Conservation (phyloP, 768 basidiomycete species). For the Mrakia frigida region DNA sequence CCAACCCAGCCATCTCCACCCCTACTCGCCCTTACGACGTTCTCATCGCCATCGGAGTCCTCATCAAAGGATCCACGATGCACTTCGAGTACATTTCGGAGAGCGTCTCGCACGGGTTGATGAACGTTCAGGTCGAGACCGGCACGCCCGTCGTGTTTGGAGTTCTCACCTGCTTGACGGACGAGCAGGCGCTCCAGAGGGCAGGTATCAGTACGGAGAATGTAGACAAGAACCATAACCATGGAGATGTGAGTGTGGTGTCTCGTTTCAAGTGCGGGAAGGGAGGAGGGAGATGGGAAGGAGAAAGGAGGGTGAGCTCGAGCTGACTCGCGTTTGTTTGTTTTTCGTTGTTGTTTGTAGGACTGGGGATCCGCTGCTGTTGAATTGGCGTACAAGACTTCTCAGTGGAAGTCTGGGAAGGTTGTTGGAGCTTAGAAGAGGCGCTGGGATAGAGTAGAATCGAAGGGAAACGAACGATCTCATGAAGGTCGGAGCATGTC, state of each 20-base stretch:
- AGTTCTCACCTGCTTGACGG: slow-evolving; percentile 83
- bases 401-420: slow-evolving; percentile 30
- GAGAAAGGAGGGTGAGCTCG: neutral
- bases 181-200: slow-evolving; percentile 89
- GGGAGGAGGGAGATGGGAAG: neutral
- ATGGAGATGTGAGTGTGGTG: slow-evolving; percentile 28
- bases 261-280: no score
- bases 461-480: no score
- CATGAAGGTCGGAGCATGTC: no score
- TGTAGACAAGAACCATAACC: slow-evolving; percentile 71
- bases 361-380: slow-evolving; percentile 33
- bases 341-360: neutral
- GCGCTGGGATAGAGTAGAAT: no score
- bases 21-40: slow-evolving; percentile 69
- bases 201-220: slow-evolving; percentile 74
- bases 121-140: slow-evolving; percentile 89
- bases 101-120: slow-evolving; percentile 84
- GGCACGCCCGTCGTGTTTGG: slow-evolving; percentile 95
- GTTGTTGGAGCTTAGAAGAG: slow-evolving; percentile 31
- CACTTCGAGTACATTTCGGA: slow-evolving; percentile 99
- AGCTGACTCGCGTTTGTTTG: neutral
- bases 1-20: slow-evolving; percentile 43
- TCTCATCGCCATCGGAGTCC: slow-evolving; percentile 92
- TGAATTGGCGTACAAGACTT: slow-evolving; percentile 27
- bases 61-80: slow-evolving; percentile 97